phyloP scores from a whole-genome alignment of 2,329 filamentous ascomycete species.

The Exserohilum rostratum region DNA sequence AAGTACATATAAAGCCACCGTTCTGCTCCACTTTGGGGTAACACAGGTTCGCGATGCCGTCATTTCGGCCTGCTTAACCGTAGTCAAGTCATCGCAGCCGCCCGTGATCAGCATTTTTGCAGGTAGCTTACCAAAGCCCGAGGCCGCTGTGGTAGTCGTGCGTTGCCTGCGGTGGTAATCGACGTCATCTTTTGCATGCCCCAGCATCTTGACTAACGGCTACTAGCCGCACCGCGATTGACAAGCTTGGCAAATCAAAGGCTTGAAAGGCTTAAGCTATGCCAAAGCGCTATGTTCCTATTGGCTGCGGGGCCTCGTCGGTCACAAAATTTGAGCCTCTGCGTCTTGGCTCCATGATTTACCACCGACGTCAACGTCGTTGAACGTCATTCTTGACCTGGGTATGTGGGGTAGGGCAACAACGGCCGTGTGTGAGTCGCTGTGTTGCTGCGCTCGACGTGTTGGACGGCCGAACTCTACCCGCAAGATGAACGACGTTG shows the following conservation, averaged over 20 bases:
- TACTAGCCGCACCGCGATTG: background rate
- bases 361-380: constrained; percentile 7
- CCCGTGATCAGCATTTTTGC: background rate
- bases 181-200: constrained; percentile 12
- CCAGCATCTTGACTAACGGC: background rate
- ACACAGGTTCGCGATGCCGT: constrained; percentile 8
- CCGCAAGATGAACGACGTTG: background rate
- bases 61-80: constrained; percentile 5
- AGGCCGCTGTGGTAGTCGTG: background rate
- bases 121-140: background rate
- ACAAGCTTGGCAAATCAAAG: constrained; percentile 4
- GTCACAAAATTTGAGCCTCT: constrained; percentile 7
- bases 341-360: constrained; percentile 4
- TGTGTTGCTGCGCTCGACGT: background rate
- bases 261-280: constrained; percentile 12
- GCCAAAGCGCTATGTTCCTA: constrained; percentile 1
- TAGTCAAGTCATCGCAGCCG: background rate
- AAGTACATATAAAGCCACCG: constrained; percentile 8
- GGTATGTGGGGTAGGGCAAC: constrained; percentile 4
- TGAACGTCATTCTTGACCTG: constrained; percentile 7
- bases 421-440: background rate
- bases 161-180: background rate
- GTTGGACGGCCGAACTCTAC: background rate
- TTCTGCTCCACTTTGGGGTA: constrained; percentile 5
- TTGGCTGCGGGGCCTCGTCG: constrained; percentile 9